phyloP scores from a whole-genome alignment of 176 grass and related monocot genomes.

The Zoysia japonica region DNA sequence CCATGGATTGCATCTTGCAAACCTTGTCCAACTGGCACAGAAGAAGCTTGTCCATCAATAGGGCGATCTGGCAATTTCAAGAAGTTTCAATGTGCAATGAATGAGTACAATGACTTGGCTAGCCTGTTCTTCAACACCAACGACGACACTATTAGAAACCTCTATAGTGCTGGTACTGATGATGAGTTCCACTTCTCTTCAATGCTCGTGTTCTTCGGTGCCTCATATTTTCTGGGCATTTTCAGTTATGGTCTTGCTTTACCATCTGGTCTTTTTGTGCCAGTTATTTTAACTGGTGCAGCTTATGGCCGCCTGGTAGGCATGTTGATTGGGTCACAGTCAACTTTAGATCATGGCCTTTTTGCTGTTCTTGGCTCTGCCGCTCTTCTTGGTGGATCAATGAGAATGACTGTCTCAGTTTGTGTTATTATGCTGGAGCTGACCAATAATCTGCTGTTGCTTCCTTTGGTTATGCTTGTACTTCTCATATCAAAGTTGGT shows the following conservation, averaged over 20 bases:
- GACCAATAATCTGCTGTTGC: slow-evolving; percentile 85
- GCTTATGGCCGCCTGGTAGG: slow-evolving; percentile 78
- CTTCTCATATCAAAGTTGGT: slow-evolving; percentile 95
- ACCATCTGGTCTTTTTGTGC: slow-evolving; percentile 88
- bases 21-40: slow-evolving; percentile 59
- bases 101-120: slow-evolving; percentile 90
- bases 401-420: slow-evolving; percentile 94
- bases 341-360: slow-evolving; percentile 79
- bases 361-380: slow-evolving; percentile 92
- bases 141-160: slow-evolving; percentile 91
- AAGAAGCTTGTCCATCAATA: slow-evolving; percentile 86
- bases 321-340: slow-evolving; percentile 71
- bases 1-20: slow-evolving; percentile 87
- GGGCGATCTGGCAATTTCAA: slow-evolving; percentile 97
- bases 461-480: slow-evolving; percentile 90
- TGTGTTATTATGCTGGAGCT: slow-evolving; percentile 86
- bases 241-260: slow-evolving; percentile 88
- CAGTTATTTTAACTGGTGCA: slow-evolving; percentile 91
- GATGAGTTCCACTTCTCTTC: slow-evolving; percentile 73
- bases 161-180: slow-evolving; percentile 78
- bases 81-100: slow-evolving; percentile 74
- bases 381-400: slow-evolving; percentile 87
- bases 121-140: slow-evolving; percentile 95
- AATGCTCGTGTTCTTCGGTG: slow-evolving; percentile 71
- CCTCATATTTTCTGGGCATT: slow-evolving; percentile 86